phyloP scores from a whole-genome alignment of 192 early-diverging fungal species.

The Allomyces javanicus region DNA sequence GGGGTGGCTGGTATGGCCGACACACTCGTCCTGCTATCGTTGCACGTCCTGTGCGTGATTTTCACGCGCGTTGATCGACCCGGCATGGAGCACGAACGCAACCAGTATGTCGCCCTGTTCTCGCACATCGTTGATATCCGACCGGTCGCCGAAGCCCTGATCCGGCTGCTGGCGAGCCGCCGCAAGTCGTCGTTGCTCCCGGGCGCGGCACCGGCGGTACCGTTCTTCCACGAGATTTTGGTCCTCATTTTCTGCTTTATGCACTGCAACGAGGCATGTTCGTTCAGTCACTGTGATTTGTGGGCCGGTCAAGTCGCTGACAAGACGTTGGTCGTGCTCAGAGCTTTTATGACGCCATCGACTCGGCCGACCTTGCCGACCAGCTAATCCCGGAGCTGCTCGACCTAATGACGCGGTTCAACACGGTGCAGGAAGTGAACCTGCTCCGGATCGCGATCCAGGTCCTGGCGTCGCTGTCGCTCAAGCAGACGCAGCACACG shows the following conservation, averaged over 20 bases:
- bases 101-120: background rate
- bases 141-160: background rate
- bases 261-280: background rate
- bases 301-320: background rate
- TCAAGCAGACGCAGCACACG: background rate
- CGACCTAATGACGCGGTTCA: background rate
- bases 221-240: background rate
- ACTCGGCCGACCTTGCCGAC: background rate
- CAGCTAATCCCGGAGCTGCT: background rate
- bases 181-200: background rate
- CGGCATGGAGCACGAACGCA: background rate
- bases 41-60: background rate
- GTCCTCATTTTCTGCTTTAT: background rate
- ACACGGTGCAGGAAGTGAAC: background rate
- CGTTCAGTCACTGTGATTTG: background rate
- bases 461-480: background rate
- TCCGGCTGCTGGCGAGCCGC: background rate
- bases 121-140: background rate
- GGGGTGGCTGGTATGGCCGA: background rate
- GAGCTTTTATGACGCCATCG: background rate
- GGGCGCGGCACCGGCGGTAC: background rate
- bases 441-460: background rate
- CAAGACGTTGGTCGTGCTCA: background rate
- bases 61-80: background rate
- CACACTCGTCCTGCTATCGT: background rate